Percentiles rank a stretch among this genome's conserved stretches.
Conservation (phyloP, 2,329 filamentous ascomycete species). For the Diaporthe aspalathi region DNA sequence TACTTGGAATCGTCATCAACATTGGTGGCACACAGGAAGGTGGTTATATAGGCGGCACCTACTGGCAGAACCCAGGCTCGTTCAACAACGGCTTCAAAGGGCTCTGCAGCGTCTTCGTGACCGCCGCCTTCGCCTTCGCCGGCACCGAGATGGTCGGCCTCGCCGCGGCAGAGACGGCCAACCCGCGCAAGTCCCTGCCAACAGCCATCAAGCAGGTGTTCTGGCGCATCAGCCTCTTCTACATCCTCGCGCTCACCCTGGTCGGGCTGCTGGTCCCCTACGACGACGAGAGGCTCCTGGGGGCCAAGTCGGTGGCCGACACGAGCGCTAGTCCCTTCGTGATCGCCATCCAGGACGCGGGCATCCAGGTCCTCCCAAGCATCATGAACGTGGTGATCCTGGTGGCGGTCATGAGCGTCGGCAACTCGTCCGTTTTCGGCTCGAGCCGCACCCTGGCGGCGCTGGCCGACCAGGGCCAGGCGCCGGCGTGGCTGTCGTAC, state of each 20-base stretch:
- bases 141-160: slow-evolving; percentile 82
- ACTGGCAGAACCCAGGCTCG: slow-evolving; percentile 84
- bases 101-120: slow-evolving; percentile 82
- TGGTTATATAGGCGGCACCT: slow-evolving; percentile 82
- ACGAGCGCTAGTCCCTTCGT: slow-evolving; percentile 78
- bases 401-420: slow-evolving; percentile 88
- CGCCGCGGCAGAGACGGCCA: slow-evolving; percentile 81
- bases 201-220: slow-evolving; percentile 94
- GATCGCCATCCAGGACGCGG: slow-evolving; percentile 87
- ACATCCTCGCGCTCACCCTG: slow-evolving; percentile 83
- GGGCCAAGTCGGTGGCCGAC: slow-evolving; percentile 50
- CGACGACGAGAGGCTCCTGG: slow-evolving; percentile 72
- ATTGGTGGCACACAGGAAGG: slow-evolving; percentile 79
- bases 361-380: slow-evolving; percentile 82
- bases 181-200: slow-evolving; percentile 83
- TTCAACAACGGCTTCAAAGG: slow-evolving; percentile 87
- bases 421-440: slow-evolving; percentile 92
- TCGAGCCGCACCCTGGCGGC: slow-evolving; percentile 91
- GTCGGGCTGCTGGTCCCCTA: slow-evolving; percentile 87
- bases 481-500: slow-evolving; percentile 80
- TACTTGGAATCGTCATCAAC: slow-evolving; percentile 88
- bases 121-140: slow-evolving; percentile 80
- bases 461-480: slow-evolving; percentile 87
- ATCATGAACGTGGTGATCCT: slow-evolving; percentile 97
- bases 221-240: slow-evolving; percentile 93